Base-by-base conservation (phyloP, 768 basidiomycete species). In the Neoboletus brunneissimus region DNA sequence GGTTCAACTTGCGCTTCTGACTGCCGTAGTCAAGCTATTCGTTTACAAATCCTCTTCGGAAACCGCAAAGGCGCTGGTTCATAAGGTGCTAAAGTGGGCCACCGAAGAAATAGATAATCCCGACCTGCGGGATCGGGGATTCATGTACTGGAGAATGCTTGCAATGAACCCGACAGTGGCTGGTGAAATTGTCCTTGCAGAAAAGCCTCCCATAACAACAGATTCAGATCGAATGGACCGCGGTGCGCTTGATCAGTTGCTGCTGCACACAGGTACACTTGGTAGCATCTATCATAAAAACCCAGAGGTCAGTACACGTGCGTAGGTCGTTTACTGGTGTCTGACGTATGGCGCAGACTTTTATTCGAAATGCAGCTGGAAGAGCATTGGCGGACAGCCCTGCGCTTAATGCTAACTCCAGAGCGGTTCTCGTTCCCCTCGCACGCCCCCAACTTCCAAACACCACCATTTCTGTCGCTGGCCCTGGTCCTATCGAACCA, bases 71-170 rank as follows among this genome's bases (percentile, higher is more conserved):
- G 86, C 89, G 51, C 79, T 98, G 8, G 90, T 98, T 10, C 92
- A 94, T 68, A 97, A 94, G 67, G 90, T 98, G 7, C 79, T 99
- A 43, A 98, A 98, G 69, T 93, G 92, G 88, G 88, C 94, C 13
- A 99, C 97, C 8, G 96, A 99, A 70, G 91, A 97, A 62, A 86
- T 97, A 53, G 97, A 99, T 71, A 99, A 99, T 68, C 97, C 97
- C 9, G 97, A 99, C 77, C 78, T 99, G 22, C 83, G 97, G 34
- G 97, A 99, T 72, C 80, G 97, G 58, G 97, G 97, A 4, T 98
- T 95, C 77, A 98, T 99, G 90, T 99, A 98, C 75, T 99, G 97
- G 97, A 86, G 97, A 38, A 81, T 99, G 75, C 81, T 98, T 44
- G 95, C 96, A 10, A 88, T 94, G 65, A 94, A 97, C 68, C 94